phyloP scores from a whole-genome alignment of 2,329 filamentous ascomycete species.

The Aureobasidium pullulans region DNA sequence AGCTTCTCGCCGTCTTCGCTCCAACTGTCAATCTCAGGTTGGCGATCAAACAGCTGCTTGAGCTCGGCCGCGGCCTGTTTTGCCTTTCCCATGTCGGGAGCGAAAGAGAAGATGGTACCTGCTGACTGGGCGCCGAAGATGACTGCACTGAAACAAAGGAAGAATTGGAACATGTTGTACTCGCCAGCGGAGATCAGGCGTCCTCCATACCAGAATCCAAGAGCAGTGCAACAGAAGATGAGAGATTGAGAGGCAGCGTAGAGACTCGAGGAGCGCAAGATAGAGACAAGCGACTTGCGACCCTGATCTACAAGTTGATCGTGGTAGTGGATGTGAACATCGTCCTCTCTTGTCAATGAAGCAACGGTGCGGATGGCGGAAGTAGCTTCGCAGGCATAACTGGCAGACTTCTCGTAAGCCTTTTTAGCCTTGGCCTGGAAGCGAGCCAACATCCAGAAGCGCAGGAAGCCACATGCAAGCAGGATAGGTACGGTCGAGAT shows the following conservation, averaged over 20 bases:
- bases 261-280: slow-evolving; percentile 67
- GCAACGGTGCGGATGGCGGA: slow-evolving; percentile 91
- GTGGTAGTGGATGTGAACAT: slow-evolving; percentile 69
- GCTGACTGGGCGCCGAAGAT: slow-evolving; percentile 91
- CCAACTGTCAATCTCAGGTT: slow-evolving; percentile 78
- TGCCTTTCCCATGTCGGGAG: slow-evolving; percentile 88
- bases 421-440: slow-evolving; percentile 74
- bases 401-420: slow-evolving; percentile 73
- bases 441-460: slow-evolving; percentile 74
- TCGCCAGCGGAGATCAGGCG: slow-evolving; percentile 63
- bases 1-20: slow-evolving; percentile 59
- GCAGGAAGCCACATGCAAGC: slow-evolving; percentile 74
- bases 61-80: slow-evolving; percentile 74
- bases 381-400: slow-evolving; percentile 87
- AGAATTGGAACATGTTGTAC: slow-evolving; percentile 80
- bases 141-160: slow-evolving; percentile 79
- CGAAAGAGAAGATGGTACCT: slow-evolving; percentile 81
- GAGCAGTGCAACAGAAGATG: slow-evolving; percentile 71
- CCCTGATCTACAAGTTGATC: slow-evolving; percentile 59
- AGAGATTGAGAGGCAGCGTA: slow-evolving; percentile 82
- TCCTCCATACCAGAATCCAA: slow-evolving; percentile 91
- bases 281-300: slow-evolving; percentile 60
- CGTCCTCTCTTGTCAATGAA: slow-evolving; percentile 75
- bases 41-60: slow-evolving; percentile 74
- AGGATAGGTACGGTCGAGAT: slow-evolving; percentile 71